Base-by-base conservation (phyloP, 2,329 filamentous ascomycete species). In the Pseudopyricularia cyperi region DNA sequence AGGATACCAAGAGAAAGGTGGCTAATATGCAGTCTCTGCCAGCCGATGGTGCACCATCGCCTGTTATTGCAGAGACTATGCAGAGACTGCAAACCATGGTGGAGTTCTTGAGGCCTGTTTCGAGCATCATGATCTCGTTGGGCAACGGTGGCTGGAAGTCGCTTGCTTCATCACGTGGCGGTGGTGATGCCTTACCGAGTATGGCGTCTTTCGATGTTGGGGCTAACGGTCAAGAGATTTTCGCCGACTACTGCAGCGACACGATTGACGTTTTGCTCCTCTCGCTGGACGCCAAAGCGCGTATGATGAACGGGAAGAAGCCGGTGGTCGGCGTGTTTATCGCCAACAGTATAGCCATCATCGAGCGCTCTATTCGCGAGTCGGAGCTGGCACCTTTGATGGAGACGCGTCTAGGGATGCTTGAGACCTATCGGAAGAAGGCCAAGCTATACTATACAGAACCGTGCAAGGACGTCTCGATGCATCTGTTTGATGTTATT, bases 61-160 rank as follows among this genome's bases (percentile, higher is more conserved):
- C 89, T 2, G 71, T 95, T 19, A 88, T 93, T 0, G 76, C 81
- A 1, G 88, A 95, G 62, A 88, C 86, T 4, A 91, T 97, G 82
- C 83, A 82, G 56, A 83, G 90, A 28, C 72, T 98, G 15, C 85
- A 93, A 59, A 84, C 84, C 14, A 87, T 98, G 80, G 87, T 90
- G 1, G 81, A 85, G 52, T 97, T 95, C 66, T 75, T 95, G 22
- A 79, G 83, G 7, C 89, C 93, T 1, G 77, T 98, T 19, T 87
- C 87, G 3, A 91, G 87, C 55, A 88, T 98, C 58, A 83, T 98
- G 74, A 83, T 93, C 28, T 95, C 90, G 1, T 71, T 98, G 9
- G 93, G 93, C 17, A 90, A 97, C 60, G 89, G 90, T 1, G 91
- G 91, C 34, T 98, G 93, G 93, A 81, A 79, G 55, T 73, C 75